Conservation (phyloP, 1,284 basidiomycete species). For the Puccinia hordei region DNA sequence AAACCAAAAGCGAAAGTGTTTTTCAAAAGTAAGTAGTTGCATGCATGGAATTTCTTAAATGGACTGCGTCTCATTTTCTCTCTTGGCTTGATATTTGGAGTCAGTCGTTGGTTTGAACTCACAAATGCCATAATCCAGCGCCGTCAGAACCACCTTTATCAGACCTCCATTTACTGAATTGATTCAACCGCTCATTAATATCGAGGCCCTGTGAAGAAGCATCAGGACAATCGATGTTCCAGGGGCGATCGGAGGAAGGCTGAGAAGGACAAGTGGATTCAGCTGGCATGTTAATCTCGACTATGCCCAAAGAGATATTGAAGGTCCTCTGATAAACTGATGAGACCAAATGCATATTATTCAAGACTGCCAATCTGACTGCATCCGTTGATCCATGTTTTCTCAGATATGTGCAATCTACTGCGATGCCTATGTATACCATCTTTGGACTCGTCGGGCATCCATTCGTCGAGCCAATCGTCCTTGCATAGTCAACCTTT, state of each 20-base stretch:
- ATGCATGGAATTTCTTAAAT: not conserved
- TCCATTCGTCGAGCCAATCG: slow-evolving; percentile 56
- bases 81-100: no score
- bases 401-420: slow-evolving; percentile 57
- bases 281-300: slow-evolving; percentile 56
- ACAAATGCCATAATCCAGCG: slow-evolving; percentile 57
- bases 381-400: slow-evolving; percentile 51
- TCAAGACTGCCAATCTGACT: slow-evolving; percentile 53
- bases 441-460: slow-evolving; percentile 56
- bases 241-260: slow-evolving; percentile 53
- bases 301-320: slow-evolving; percentile 57
- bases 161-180: slow-evolving; percentile 56
- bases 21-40: not conserved
- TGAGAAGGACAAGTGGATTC: slow-evolving; percentile 54
- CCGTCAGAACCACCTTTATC: slow-evolving; percentile 54
- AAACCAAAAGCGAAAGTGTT: not conserved
- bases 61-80: not conserved
- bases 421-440: slow-evolving; percentile 57
- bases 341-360: slow-evolving; percentile 57
- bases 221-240: slow-evolving; percentile 56
- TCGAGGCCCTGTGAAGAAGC: slow-evolving; percentile 22
- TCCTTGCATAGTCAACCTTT: slow-evolving; percentile 46
- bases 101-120: not conserved
- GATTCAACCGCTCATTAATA: slow-evolving; percentile 56
- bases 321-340: slow-evolving; percentile 57